Percentiles rank a stretch among this genome's conserved stretches.
Conservation (phyloP, 768 basidiomycete species). For the Tulasnella sp. region DNA sequence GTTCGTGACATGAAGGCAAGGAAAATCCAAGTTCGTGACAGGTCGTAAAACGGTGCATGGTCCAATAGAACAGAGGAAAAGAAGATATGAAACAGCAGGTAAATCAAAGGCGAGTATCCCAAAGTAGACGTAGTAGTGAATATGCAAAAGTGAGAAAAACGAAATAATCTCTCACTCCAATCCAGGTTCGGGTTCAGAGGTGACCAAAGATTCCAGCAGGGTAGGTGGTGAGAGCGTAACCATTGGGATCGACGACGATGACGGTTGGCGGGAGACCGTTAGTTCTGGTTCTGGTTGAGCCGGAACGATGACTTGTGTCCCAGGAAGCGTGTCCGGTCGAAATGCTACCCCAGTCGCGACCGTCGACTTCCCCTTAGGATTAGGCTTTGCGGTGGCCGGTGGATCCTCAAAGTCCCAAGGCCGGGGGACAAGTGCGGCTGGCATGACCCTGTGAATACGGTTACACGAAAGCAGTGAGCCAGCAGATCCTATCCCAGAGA, state of each 20-base stretch:
- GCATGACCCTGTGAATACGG: slow-evolving; percentile 49
- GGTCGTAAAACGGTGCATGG: too few species aligned
- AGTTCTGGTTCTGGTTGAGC: not conserved
- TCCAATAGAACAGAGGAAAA: too few species aligned
- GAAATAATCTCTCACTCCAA: too few species aligned
- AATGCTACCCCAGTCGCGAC: not conserved
- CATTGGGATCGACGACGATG: not conserved
- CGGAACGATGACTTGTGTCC: not conserved
- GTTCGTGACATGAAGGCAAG: too few species aligned
- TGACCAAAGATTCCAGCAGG: not conserved
- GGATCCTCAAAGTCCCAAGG: slow-evolving; percentile 65
- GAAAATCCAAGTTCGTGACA: too few species aligned
- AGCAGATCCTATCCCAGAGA: too few species aligned
- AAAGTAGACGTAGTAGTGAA: too few species aligned
- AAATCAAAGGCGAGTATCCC: too few species aligned
- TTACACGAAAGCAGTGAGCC: not conserved
- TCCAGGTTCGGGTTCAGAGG: not conserved
- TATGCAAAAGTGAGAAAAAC: too few species aligned
- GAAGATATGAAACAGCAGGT: too few species aligned
- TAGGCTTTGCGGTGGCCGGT: slow-evolving; percentile 19
- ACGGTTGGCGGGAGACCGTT: not conserved
- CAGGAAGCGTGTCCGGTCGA: not conserved
- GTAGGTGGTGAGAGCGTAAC: slow-evolving; percentile 8
- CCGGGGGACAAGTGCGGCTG: slow-evolving; percentile 58
- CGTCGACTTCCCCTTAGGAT: not conserved